Conservation (phyloP, 169 alveolate genomes). For the Eimeria tenella region DNA sequence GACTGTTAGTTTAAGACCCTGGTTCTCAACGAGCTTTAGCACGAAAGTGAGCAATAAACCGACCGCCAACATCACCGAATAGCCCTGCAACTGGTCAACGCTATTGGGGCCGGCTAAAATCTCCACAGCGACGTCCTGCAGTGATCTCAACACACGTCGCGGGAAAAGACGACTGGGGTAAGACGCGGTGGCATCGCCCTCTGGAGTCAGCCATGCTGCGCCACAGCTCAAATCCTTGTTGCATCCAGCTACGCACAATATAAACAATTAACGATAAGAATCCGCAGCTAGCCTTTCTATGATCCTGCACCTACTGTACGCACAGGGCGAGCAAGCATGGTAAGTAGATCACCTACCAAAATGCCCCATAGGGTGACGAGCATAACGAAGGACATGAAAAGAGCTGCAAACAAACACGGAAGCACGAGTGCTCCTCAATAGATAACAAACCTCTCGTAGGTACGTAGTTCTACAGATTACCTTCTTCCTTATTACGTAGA, state of each 20-base stretch:
- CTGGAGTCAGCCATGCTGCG: too few relatives aligned
- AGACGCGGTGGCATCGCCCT: too few relatives aligned
- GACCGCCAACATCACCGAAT: neutral
- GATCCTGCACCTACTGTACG: too few relatives aligned
- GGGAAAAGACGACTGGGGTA: neutral
- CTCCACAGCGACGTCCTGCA: slow-evolving; percentile 36
- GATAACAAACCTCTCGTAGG: too few relatives aligned
- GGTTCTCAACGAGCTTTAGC: neutral
- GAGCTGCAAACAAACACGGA: slow-evolving; percentile 20
- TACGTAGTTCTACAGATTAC: too few relatives aligned
- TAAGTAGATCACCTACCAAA: neutral
- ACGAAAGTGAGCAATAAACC: neutral
- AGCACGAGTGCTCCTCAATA: too few relatives aligned
- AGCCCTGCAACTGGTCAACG: neutral
- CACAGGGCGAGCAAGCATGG: too few relatives aligned
- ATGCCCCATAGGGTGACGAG: slow-evolving; percentile 48
- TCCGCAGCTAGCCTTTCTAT: too few relatives aligned
- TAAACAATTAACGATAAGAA: too few relatives aligned
- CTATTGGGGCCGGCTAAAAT: neutral
- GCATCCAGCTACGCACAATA: too few relatives aligned
- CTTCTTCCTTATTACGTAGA: neutral
- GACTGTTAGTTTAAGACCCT: neutral
- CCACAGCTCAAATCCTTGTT: too few relatives aligned
- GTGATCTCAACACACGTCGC: neutral
- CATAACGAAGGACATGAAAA: slow-evolving; percentile 33